Base-by-base conservation (phyloP, 2,329 filamentous ascomycete genomes). In the Metarhizium rileyi region DNA sequence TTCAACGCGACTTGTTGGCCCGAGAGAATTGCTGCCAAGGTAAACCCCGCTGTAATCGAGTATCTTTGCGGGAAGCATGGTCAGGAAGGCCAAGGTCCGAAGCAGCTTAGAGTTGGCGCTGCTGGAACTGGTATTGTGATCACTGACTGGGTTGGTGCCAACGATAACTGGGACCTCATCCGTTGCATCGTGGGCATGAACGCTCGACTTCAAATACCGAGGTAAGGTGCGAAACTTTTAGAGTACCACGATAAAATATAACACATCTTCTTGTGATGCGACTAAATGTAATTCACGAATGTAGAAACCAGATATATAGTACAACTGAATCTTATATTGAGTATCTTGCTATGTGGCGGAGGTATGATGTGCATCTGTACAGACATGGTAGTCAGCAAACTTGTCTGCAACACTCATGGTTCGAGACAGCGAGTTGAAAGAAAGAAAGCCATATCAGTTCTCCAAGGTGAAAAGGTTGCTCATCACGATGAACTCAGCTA, bases 1-100 rank as follows among this genome's bases (percentile, higher is more conserved):
- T 97, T 91, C 83, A 90, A 88, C 56, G 75, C 84, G 1, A 82
- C 80, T 49, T 95, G 90, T 67, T 98, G 93, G 93, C 93, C 93
- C 0, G 90, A 95, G 66, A 84, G 80, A 61, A 88, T 98, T 64
- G 91, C 93, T 1, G 84, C 81, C 20, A 88, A 86, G 70, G 76
- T 95, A 45, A 97, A 97, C 70, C 87, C 90, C 18, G 82, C 84
- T 2, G 77, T 83, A 48, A 64, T 83, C 50, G 78, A 83, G 58
- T 80, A 83, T 61, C 65, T 84, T 26, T 84, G 80, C 62, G 67
- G 72, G 55, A 68, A 67, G 12, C 81, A 84, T 61, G 77, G 74
- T 43, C 71, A 73, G 53, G 61, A 68, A 6, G 74, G 71, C 46
- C 73, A 73, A 55, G 77, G 77, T 0, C 71, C 74, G 5, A 66